Evolutionary conservation across 2,329 filamentous ascomycete genomes (phyloP), one percentile per base, ranked within the genome.

Genomic region (Aspergillus costaricaensis): DNA sequence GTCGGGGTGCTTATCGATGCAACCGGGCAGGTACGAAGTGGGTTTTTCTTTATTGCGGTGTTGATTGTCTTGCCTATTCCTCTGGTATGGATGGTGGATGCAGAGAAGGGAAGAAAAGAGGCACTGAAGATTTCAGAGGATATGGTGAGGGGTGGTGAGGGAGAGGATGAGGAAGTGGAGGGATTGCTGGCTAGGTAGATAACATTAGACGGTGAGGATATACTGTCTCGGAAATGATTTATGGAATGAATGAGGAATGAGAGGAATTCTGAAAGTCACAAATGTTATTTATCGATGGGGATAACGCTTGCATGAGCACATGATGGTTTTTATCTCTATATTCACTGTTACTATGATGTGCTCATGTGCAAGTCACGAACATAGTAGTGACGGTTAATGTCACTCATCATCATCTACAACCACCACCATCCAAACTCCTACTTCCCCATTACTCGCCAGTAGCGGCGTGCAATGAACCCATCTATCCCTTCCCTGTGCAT

Each of bases 1-100:
- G 93, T 97, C 0, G 93, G 92, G 0, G 85, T 87, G 27, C 94
- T 97, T 61, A 94, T 94, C 23, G 92, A 96, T 74, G 85, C 79
- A 52, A 88, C 87, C 0, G 90, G 89, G 1, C 86, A 88, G 67
- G 91, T 92, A 52, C 83, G 90, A 17, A 88, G 88, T 15, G 92
- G 92, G 0, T 97, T 97, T 73, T 94, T 91, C 85, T 96, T 97
- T 72, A 82, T 97, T 38, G 91, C 90, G 0, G 83, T 86, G 1
- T 76, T 97, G n/a, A 88, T 97, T 3, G 87, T 89, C 0, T 74
- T 96, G 1, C 92, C 93, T 0, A 90, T 91, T 14, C 90, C 91
- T 2, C 78, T 97, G 52, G 88, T 97, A 66, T 91, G 86, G 77
- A 85, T 91, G 62, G 90, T 96, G 1, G 73, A 79, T 60, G 75